phyloP scores from a whole-genome alignment of 495 filamentous ascomycete species.

The Lophiostoma macrostomum region DNA sequence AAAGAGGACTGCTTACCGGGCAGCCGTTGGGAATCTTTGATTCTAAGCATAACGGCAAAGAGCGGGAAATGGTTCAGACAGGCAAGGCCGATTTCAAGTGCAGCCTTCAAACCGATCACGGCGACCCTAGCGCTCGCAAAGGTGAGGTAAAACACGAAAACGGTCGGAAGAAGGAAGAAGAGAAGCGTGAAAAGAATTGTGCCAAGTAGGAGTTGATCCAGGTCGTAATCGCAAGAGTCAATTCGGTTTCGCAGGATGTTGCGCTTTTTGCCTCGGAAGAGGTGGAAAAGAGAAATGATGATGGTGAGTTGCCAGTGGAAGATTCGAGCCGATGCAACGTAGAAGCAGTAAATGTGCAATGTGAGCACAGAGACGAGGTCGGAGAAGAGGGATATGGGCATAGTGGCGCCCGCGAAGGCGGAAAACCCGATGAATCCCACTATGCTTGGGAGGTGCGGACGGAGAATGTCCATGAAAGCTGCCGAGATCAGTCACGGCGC shows the following conservation, averaged over 20 bases:
- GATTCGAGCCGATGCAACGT: conserved; percentile 91
- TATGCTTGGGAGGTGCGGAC: conserved; percentile 75
- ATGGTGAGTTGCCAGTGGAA: conserved; percentile 98
- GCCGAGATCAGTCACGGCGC: not conserved
- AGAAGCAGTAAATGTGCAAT: conserved; percentile 96
- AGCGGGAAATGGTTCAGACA: conserved; percentile 97
- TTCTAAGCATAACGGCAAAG: conserved; percentile 92
- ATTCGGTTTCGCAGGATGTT: conserved; percentile 97
- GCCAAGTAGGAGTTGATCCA: conserved; percentile 93
- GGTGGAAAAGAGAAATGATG: conserved; percentile 92
- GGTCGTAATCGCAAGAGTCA: conserved; percentile 97
- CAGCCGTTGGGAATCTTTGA: conserved; percentile 87
- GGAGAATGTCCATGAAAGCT: conserved; percentile 72
- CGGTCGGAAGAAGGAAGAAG: conserved; percentile 92
- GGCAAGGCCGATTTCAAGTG: conserved; percentile 83
- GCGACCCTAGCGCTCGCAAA: conserved; percentile 92
- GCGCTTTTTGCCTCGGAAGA: conserved; percentile 96
- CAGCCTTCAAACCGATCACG: conserved; percentile 87
- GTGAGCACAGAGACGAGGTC: conserved; percentile 90
- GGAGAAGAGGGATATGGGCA: conserved; percentile 95
- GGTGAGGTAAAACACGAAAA: conserved; percentile 93
- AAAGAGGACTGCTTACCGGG: conserved; percentile 57
- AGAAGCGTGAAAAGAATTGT: conserved; percentile 95
- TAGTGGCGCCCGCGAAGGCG: conserved; percentile 90
- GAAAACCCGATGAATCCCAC: conserved; percentile 94